Evolutionary conservation across 1,139 yeast genomes (phyloP).

Genomic region (Hyphopichia buzzinii): DNA sequence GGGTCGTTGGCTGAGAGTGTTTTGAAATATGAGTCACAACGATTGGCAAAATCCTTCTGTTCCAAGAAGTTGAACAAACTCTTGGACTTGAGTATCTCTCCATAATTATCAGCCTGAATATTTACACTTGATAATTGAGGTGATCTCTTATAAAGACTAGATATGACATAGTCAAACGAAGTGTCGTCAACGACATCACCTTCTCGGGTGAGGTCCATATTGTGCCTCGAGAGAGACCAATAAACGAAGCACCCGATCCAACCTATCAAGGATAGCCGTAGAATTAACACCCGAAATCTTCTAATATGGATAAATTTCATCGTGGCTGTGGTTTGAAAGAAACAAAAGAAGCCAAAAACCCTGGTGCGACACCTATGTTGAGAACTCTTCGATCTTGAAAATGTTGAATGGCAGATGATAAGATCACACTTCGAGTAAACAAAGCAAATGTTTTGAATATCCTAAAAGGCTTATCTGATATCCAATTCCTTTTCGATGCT

Average conservation of each 20-base stretch:
- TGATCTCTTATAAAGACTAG: constrained; percentile 1
- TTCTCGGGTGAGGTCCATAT: background rate
- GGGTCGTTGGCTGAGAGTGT: constrained; percentile 5
- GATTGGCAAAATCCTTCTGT: constrained; percentile 2
- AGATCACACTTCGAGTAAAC: no score
- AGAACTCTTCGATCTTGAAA: no score
- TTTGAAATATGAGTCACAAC: constrained; percentile 8
- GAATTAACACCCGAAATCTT: background rate
- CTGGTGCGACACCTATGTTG: no score
- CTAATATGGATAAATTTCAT: background rate
- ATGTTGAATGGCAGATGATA: no score
- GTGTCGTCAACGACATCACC: constrained; percentile 1
- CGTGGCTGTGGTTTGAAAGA: no score
- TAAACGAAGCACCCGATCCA: background rate
- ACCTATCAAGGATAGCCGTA: background rate
- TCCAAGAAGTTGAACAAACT: constrained; percentile 1
- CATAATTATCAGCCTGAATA: constrained; percentile 1
- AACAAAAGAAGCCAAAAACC: no score
- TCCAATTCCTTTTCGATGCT: no score
- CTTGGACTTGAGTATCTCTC: background rate
- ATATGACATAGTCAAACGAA: constrained; percentile 1
- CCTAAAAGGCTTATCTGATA: no score
- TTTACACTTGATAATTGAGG: background rate
- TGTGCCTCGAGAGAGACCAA: background rate
- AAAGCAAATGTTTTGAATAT: no score